These are phyloP conservation scores for Phytophthora pseudosyringae DNA, from an alignment of 352 stramenopile genomes.

Conservation along the genomic window DNA sequence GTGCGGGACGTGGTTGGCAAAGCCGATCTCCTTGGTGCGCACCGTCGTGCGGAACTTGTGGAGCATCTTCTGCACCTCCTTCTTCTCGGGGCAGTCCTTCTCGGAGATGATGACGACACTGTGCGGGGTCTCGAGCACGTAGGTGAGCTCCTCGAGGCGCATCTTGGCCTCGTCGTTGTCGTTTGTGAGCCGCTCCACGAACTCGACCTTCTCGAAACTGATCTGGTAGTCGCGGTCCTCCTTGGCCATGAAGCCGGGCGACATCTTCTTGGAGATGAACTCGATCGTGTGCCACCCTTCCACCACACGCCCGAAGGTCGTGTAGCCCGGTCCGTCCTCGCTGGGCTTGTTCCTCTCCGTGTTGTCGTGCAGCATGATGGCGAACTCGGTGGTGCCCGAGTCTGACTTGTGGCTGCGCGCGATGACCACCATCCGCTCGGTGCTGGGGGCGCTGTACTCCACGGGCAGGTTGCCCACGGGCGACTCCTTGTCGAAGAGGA, in stretches of 20 bases:
- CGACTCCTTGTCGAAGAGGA: slow-evolving; percentile 73
- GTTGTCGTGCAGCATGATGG: slow-evolving; percentile 89
- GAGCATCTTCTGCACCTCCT: slow-evolving; percentile 87
- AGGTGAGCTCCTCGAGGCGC: slow-evolving; percentile 75
- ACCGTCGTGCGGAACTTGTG: slow-evolving; percentile 65
- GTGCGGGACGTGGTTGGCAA: slow-evolving; percentile 62
- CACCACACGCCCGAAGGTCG: slow-evolving; percentile 79
- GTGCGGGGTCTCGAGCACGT: slow-evolving; percentile 78
- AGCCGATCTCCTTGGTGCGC: slow-evolving; percentile 65
- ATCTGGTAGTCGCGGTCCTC: slow-evolving; percentile 71
- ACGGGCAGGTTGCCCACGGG: slow-evolving; percentile 73
- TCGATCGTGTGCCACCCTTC: slow-evolving; percentile 81
- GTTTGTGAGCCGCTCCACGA: slow-evolving; percentile 66
- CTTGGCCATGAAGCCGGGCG: slow-evolving; percentile 66
- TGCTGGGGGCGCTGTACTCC: slow-evolving; percentile 83
- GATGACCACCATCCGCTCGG: slow-evolving; percentile 85
- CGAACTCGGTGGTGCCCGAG: slow-evolving; percentile 84
- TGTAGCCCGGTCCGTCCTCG: slow-evolving; percentile 74
- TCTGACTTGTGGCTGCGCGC: slow-evolving; percentile 70
- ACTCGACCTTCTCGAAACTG: slow-evolving; percentile 75
- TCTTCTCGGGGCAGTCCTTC: slow-evolving; percentile 93
- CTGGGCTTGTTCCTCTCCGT: slow-evolving; percentile 68
- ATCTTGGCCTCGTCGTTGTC: slow-evolving; percentile 57
- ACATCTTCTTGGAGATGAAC: slow-evolving; percentile 80
- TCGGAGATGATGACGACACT: slow-evolving; percentile 96